These are phyloP conservation scores for Agaricus sinodeliciosus DNA, from an alignment of 768 basidiomycete genomes.

Conservation along the genomic window DNA sequence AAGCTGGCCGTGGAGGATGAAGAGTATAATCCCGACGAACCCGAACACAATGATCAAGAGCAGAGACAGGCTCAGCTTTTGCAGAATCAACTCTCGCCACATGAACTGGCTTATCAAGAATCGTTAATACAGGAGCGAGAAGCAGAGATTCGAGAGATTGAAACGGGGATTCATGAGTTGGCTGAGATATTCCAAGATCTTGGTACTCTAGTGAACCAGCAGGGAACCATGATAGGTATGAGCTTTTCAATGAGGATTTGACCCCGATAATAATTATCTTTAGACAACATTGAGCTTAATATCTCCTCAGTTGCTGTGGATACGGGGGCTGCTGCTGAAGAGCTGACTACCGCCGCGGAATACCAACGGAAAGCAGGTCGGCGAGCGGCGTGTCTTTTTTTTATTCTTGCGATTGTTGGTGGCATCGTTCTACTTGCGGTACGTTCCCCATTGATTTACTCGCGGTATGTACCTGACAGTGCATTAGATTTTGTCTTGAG, in stretches of 20 bases:
- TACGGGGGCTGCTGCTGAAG: conserved; percentile 76
- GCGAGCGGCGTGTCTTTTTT: conserved; percentile 82
- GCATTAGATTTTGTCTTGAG: conserved; percentile 4
- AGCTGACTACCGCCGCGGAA: conserved; percentile 83
- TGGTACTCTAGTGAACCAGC: conserved; percentile 90
- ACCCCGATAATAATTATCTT: neutral
- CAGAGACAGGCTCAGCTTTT: conserved; percentile 67
- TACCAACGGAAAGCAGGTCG: conserved; percentile 93
- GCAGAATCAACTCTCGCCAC: conserved; percentile 73
- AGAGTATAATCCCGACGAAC: conserved; percentile 27
- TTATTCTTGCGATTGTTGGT: conserved; percentile 81
- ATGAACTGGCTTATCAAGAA: conserved; percentile 94
- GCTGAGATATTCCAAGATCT: conserved; percentile 95
- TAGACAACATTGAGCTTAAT: conserved; percentile 95
- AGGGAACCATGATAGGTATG: conserved; percentile 91
- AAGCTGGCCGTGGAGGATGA: conserved; percentile 82
- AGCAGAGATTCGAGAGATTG: conserved; percentile 91
- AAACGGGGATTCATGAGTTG: conserved; percentile 92
- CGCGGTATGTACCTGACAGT: neutral
- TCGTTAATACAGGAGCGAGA: conserved; percentile 93
- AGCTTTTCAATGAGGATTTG: neutral
- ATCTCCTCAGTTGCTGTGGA: conserved; percentile 82
- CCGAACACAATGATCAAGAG: conserved; percentile 36
- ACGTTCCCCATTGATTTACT: conserved; percentile 27
- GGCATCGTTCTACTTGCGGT: conserved; percentile 91